Base-by-base conservation (phyloP, 768 basidiomycete species). In the Gautieria morchelliformis region DNA sequence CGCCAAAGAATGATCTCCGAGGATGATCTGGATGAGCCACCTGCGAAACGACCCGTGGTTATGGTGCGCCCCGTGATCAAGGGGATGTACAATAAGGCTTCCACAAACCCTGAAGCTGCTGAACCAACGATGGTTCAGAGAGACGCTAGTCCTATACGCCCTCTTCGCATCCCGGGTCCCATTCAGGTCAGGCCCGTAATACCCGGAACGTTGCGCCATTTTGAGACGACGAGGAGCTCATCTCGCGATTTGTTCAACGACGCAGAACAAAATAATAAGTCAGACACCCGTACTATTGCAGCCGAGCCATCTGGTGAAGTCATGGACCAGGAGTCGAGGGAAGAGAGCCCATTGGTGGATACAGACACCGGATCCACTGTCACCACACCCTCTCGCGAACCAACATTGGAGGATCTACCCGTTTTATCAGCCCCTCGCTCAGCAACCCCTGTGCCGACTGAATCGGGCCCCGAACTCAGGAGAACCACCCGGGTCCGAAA, bases 1-100 rank as follows among this genome's bases (percentile, higher is more conserved):
- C 56, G 56, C 8, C 35, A 35, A 49, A 42, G 37, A 17, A 32
- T 32, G 24, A 42, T 24, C 2, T 48, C 56, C 30, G 45, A 47
- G 20, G 56, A 57, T 49, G 51, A 57, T 2, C 20, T 30, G 5
- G 48, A 57, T 27, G 56, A 57, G 24, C 42, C 46, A 20, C 56
- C 56, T 17, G 27, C 35, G 5, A 57, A 57, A 39, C 56, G 56
- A 40, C 4, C 51, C 24, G 32, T 42, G 22, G 48, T 47, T 22
- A 30, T 47, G 7, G 56, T 52, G 17, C 51, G 20, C 7, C 51
- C 51, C 10, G 51, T 35, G n/a, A 40, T 37, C 6, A 52, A 52
- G n/a, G 32, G 37, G 33, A 40, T 52, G 37, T 40, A 37, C 37
- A 24, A 39, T 32, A 52, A 40, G 35, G 30, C 24, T 19, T 35